Percentiles rank a stretch among this genome's conserved stretches.
Conservation (phyloP, 2,329 filamentous ascomycete genomes). For the Gnomoniopsis smithogilvyi region DNA sequence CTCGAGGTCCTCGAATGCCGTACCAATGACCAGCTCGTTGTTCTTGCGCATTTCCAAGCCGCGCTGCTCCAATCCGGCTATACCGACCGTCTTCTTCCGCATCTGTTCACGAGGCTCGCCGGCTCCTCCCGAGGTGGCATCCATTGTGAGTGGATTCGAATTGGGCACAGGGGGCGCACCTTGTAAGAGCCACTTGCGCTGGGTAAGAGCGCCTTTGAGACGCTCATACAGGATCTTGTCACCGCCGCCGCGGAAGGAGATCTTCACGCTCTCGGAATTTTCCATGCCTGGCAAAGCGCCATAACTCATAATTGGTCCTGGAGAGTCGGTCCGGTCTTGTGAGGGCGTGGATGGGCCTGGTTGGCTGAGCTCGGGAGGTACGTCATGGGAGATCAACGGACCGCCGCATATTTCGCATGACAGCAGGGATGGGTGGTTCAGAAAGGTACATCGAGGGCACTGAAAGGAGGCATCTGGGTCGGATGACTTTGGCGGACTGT, state of each 20-base stretch:
- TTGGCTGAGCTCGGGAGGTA: constrained; percentile 37
- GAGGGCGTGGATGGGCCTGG: constrained; percentile 30
- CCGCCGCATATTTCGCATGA: constrained; percentile 91
- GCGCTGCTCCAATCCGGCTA: constrained; percentile 86
- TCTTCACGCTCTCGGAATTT: constrained; percentile 73
- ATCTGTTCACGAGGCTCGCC: neutral
- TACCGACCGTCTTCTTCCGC: constrained; percentile 68
- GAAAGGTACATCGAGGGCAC: constrained; percentile 89
- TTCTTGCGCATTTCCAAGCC: constrained; percentile 83
- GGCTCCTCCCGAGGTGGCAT: constrained; percentile 32
- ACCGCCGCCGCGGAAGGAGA: constrained; percentile 87
- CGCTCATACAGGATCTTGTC: constrained; percentile 89
- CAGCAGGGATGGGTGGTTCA: constrained; percentile 82
- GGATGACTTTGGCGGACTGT: constrained; percentile 20
- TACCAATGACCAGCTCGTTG: constrained; percentile 89
- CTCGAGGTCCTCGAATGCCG: constrained; percentile 92
- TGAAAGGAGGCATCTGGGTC: constrained; percentile 45
- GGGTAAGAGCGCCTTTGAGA: constrained; percentile 81
- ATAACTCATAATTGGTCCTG: constrained; percentile 63
- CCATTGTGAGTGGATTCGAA: constrained; percentile 38
- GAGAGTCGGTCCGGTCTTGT: constrained; percentile 63
- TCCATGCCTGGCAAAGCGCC: constrained; percentile 43
- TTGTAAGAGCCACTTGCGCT: constrained; percentile 93
- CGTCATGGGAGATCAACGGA: constrained; percentile 58
- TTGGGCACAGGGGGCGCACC: constrained; percentile 84